phyloP scores from a whole-genome alignment of 2,329 filamentous ascomycete species.

The Tolypocladium endophyticum region DNA sequence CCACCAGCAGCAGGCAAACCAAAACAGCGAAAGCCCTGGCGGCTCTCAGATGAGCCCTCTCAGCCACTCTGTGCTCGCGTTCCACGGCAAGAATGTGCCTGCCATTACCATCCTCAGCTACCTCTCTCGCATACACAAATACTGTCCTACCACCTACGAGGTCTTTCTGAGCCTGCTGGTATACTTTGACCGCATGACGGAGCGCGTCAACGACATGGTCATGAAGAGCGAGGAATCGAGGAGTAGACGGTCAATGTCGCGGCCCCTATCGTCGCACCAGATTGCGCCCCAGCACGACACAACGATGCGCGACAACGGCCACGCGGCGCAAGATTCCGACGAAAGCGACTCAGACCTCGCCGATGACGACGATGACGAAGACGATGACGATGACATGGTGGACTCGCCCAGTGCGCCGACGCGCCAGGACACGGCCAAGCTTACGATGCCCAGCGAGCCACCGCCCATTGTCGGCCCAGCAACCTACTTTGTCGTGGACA shows the following conservation, averaged over 20 bases:
- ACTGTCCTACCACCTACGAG: constrained; percentile 96
- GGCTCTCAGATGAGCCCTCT: constrained; percentile 52
- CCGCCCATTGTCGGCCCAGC: constrained; percentile 20
- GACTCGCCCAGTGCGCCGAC: constrained; percentile 15
- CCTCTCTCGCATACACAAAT: constrained; percentile 91
- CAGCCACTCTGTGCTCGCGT: constrained; percentile 68
- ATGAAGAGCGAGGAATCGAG: constrained; percentile 52
- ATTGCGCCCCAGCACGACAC: constrained; percentile 13
- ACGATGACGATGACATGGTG: constrained; percentile 20
- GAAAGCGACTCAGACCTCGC: constrained; percentile 41
- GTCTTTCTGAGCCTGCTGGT: constrained; percentile 92
- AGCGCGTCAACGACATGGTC: constrained; percentile 77
- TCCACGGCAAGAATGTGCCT: constrained; percentile 96
- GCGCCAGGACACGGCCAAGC: constrained; percentile 10
- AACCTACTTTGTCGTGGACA: constrained; percentile 85
- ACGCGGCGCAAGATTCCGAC: constrained; percentile 20
- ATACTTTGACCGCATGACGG: constrained; percentile 98
- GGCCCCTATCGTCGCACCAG: constrained; percentile 3
- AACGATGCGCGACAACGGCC: constrained; percentile 15
- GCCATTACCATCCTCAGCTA: constrained; percentile 97
- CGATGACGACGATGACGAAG: constrained; percentile 33
- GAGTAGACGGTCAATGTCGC: constrained; percentile 11
- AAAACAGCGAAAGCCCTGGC: constrained; percentile 30
- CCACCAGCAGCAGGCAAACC: constrained; percentile 45
- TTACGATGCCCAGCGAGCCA: constrained; percentile 12